Evolutionary conservation across 306 rosid species (phyloP).

Genomic region (Myrica gale): DNA sequence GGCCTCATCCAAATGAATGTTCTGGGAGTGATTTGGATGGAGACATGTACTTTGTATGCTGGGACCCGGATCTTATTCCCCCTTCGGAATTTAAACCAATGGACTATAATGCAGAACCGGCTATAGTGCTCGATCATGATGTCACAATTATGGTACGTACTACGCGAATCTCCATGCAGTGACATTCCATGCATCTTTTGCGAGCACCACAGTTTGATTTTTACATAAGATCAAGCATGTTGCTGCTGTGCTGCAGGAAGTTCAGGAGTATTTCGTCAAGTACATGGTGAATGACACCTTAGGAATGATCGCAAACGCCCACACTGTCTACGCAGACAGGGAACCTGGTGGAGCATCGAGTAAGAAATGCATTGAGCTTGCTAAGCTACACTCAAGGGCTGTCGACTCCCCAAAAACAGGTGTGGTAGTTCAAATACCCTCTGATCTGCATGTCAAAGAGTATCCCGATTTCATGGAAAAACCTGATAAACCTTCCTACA

Average conservation of each 20-base stretch:
- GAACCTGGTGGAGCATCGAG: conserved; percentile 31
- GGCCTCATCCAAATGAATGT: conserved; percentile 90
- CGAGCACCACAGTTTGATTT: no score
- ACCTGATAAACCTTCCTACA: conserved; percentile 20
- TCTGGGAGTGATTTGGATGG: conserved; percentile 94
- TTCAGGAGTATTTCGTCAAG: conserved; percentile 57
- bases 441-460: background rate
- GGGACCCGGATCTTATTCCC: conserved; percentile 73
- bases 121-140: conserved; percentile 38
- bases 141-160: conserved; percentile 63
- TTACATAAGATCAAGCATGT: background rate
- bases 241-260: conserved; percentile 1
- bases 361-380: conserved; percentile 23
- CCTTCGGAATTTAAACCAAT: conserved; percentile 34
- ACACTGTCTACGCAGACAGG: conserved; percentile 36
- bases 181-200: no score
- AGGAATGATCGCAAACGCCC: conserved; percentile 70
- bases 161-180: no score
- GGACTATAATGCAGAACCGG: conserved; percentile 56
- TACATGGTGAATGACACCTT: conserved; percentile 60
- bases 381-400: conserved; percentile 37
- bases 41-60: conserved; percentile 67
- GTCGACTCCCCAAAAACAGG: conserved; percentile 49
- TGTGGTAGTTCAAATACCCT: conserved; percentile 27
- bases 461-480: conserved; percentile 56